These are phyloP conservation scores for Ephemerocybe angulata DNA, from an alignment of 768 basidiomycete species.

Conservation along the genomic window DNA sequence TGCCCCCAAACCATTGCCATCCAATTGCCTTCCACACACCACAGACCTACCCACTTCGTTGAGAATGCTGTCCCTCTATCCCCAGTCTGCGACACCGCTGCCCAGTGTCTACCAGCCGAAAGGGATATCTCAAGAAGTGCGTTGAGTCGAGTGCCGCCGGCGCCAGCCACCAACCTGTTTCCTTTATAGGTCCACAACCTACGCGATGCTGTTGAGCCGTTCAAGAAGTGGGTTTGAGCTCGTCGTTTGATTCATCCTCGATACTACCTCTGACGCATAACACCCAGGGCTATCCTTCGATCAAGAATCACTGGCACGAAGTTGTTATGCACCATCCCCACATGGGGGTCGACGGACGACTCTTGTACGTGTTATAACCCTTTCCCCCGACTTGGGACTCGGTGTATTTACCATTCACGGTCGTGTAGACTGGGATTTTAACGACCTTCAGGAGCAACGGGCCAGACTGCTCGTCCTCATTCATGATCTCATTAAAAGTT, in stretches of 20 bases:
- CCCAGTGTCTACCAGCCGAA: conserved; percentile 14
- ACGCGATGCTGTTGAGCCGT: conserved; percentile 56
- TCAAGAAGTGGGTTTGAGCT: conserved; percentile 50
- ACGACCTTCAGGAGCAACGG: conserved; percentile 65
- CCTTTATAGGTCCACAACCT: conserved; percentile 44
- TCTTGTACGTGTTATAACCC: conserved; percentile 42
- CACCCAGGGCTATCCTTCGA: conserved; percentile 42
- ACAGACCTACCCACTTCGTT: background rate
- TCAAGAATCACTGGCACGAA: conserved; percentile 48
- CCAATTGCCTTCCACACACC: too few species aligned
- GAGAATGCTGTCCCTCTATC: conserved; percentile 26
- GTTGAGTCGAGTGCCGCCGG: background rate
- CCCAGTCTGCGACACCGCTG: conserved; percentile 14
- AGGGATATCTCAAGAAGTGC: conserved; percentile 17
- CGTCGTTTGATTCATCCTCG: background rate
- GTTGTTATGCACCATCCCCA: conserved; percentile 65
- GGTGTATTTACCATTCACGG: background rate
- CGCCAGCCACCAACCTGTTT: background rate
- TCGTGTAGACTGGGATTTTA: conserved; percentile 53
- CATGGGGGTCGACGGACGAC: conserved; percentile 56
- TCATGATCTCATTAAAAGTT: conserved; percentile 57
- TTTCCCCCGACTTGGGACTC: background rate
- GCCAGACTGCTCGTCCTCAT: conserved; percentile 60
- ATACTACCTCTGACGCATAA: background rate
- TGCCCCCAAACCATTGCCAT: conserved; percentile 1